Base-by-base conservation (phyloP, 2,329 filamentous ascomycete species). In the Cladosporium sp. region DNA sequence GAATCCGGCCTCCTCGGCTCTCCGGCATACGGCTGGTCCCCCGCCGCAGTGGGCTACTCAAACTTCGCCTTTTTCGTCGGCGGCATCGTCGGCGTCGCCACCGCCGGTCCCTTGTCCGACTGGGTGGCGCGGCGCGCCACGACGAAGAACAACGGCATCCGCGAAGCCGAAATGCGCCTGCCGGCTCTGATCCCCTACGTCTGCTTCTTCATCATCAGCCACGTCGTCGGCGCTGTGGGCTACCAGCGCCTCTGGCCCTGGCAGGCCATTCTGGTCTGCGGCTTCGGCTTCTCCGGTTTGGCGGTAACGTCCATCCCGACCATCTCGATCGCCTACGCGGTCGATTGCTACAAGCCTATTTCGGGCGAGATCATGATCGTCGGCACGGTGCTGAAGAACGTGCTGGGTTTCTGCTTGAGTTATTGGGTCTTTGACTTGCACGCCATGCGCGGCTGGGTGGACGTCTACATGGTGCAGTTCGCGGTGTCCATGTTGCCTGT, bases 101-200 rank as follows among this genome's bases (percentile, higher is more conserved):
- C 79, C 0, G 78, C 78, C 12, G 74, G 82, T 9, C 73, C 76
- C 0, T 77, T 79, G 39, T 81, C 80, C 49, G 76, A 82, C 57
- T 69, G 67, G 61, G 64, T 74, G 7, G 75, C 76, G 15, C 74
- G 78, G 43, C 70, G 66, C 49, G 67, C 77, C 18, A 82, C 80
- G 0, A 68, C 64, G 47, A 69, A 70, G 22, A 83, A 82, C 56
- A 70, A 73, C 3, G 80, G 80, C 4, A 70, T 83, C 17, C 70
- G 79, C n/a, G 74, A 80, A 43, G 77, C 80, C 0, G 79, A 82
- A 59, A 82, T 83, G 79, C 70, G 80, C n/a, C 63, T 83, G 4
- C 78, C 78, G 1, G 75, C 75, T 4, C 71, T 83, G 15, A 61
- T 71, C 9, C 68, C 78, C 0, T 80, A 76, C 56, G 63, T 78